phyloP scores from a whole-genome alignment of 495 filamentous ascomycete genomes.

The Hyaloscypha variabilis region DNA sequence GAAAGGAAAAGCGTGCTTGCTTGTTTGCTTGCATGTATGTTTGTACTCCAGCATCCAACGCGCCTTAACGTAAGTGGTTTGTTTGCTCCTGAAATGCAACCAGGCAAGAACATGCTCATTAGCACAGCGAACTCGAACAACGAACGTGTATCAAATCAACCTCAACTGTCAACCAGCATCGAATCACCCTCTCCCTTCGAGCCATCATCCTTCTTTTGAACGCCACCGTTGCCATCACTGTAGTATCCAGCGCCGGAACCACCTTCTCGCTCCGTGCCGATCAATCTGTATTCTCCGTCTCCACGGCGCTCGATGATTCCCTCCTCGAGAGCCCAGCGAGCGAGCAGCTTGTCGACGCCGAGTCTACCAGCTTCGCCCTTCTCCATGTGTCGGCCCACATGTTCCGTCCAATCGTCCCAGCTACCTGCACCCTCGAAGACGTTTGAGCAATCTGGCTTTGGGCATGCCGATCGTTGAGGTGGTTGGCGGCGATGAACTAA shows the following conservation, averaged over 20 bases:
- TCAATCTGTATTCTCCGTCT: constrained; percentile 52
- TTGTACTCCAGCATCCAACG: neutral
- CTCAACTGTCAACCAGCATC: constrained; percentile 27
- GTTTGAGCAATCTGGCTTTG: constrained; percentile 65
- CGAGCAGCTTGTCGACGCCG: constrained; percentile 52
- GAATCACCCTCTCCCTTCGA: constrained; percentile 21
- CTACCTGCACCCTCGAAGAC: constrained; percentile 69
- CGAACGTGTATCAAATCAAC: neutral
- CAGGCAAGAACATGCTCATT: too few relatives aligned
- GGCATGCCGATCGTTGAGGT: constrained; percentile 69
- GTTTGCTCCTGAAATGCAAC: neutral
- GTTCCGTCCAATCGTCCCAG: constrained; percentile 91
- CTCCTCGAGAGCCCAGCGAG: constrained; percentile 58
- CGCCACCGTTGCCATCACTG: constrained; percentile 30
- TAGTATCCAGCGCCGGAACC: constrained; percentile 29
- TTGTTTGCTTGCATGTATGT: neutral
- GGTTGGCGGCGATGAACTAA: constrained; percentile 65
- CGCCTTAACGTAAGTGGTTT: neutral
- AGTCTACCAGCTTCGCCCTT: constrained; percentile 54
- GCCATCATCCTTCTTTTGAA: constrained; percentile 21
- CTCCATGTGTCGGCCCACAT: constrained; percentile 90
- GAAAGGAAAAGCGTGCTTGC: neutral
- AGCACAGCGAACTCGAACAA: neutral
- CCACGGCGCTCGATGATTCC: constrained; percentile 58
- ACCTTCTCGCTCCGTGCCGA: constrained; percentile 34